These are phyloP conservation scores for Debaryomyces psychrophilus DNA, from an alignment of 1,139 yeast species.

Conservation along the genomic window DNA sequence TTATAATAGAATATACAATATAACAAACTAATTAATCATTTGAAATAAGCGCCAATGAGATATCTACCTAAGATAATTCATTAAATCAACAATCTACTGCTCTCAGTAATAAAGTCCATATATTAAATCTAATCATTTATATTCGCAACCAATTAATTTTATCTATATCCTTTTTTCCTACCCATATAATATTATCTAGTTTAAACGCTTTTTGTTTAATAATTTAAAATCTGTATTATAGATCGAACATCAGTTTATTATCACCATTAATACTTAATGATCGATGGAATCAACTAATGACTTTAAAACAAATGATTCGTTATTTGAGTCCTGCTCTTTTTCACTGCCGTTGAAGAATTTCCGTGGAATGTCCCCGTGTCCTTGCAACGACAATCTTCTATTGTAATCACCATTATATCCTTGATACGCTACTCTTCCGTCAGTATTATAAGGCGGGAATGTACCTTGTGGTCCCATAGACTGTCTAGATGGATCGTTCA, in stretches of 20 bases:
- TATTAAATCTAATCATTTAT: constrained; percentile 8
- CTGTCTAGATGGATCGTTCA: constrained; percentile 11
- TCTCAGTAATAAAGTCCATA: background rate
- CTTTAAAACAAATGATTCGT: constrained; percentile 43
- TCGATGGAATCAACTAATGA: constrained; percentile 50
- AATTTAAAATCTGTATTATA: constrained; percentile 1
- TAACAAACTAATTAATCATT: background rate
- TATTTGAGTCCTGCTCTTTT: constrained; percentile 15
- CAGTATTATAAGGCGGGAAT: background rate
- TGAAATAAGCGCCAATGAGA: background rate
- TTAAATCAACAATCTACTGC: background rate
- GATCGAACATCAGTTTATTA: background rate
- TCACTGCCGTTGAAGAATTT: constrained; percentile 11
- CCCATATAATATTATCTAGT: constrained; percentile 9
- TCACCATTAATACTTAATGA: constrained; percentile 20
- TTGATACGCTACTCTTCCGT: background rate
- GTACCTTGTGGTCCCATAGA: constrained; percentile 2
- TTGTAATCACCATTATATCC: constrained; percentile 7
- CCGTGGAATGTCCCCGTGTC: constrained; percentile 12
- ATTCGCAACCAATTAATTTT: constrained; percentile 6
- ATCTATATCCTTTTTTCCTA: constrained; percentile 8
- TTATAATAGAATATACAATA: no score
- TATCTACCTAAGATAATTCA: background rate
- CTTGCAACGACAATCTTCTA: constrained; percentile 10
- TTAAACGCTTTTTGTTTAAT: constrained; percentile 1